Base-by-base conservation (phyloP, 306 rosid species). In the Prunus campanulata region DNA sequence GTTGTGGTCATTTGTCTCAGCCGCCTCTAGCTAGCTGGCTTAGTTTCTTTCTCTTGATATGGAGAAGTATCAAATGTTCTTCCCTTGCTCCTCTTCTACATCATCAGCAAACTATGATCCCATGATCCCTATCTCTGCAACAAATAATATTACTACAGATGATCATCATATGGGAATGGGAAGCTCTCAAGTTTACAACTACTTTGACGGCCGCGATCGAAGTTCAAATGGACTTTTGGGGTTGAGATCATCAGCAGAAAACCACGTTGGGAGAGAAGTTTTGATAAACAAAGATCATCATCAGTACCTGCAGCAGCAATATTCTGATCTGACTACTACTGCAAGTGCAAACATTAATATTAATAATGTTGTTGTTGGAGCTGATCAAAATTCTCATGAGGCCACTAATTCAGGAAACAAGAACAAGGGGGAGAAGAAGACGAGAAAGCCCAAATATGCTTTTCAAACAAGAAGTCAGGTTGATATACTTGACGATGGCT, bases 401-500 rank as follows among this genome's bases (percentile, higher is more conserved):
- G 19, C 39, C 65, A 11, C 20, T 56, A 56, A 60, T 60, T 60
- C 65, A 60, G 65, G 5, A 30, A 60, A 60, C 5, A 24, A 60
- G 35, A 60, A 24, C 2, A 12, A 60, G 65, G 81, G 75, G 8
- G 75, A 72, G 88, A 74, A 85, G 84, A 79, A 48, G 16, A 80
- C 20, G 22, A 81, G 24, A 48, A 89, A 65, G 70, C 90, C 84
- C 11, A 84, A 70, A 77, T 85, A 61, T 76, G 89, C 85, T 30
- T 88, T 91, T 80, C 90, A 88, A 76, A 86, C 93, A 16, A 85
- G 86, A 66, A 88, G 93, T 82, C 84, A 75, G 32, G 80, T 86
- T 65, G 95, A 90, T 64, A 84, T 83, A 76, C 84, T 90, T 6
- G 93, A 89, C 19, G 97, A 91, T 74, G 93, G 93, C 2, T 91